Evolutionary conservation across 2,329 filamentous ascomycete species (phyloP).

Genomic region (Xylaria sp.): DNA sequence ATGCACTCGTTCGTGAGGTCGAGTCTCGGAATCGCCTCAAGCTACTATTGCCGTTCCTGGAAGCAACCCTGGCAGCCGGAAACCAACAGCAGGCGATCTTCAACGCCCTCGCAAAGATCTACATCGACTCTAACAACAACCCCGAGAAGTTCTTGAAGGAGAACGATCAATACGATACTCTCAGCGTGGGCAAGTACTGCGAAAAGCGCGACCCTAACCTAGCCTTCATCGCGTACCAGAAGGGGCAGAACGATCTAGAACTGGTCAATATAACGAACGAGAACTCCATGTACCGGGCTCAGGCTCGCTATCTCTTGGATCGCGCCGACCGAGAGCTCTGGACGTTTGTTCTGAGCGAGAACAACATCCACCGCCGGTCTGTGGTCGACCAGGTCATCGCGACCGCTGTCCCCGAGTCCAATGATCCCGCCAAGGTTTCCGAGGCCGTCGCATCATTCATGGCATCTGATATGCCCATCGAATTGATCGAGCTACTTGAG

Average conservation of each 20-base stretch:
- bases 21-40: slow-evolving; percentile 95
- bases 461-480: slow-evolving; percentile 86
- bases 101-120: slow-evolving; percentile 98
- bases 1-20: slow-evolving; percentile 94
- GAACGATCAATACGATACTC: slow-evolving; percentile 94
- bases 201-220: slow-evolving; percentile 98
- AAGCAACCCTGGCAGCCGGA: slow-evolving; percentile 86
- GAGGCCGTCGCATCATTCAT: slow-evolving; percentile 95
- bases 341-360: slow-evolving; percentile 92
- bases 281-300: slow-evolving; percentile 99
- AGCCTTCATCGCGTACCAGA: slow-evolving; percentile 92
- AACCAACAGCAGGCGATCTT: slow-evolving; percentile 97
- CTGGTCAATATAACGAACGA: slow-evolving; percentile 98
- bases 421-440: slow-evolving; percentile 92
- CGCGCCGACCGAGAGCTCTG: slow-evolving; percentile 91
- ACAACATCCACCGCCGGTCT: slow-evolving; percentile 94
- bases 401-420: slow-evolving; percentile 92
- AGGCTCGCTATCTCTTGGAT: slow-evolving; percentile 93
- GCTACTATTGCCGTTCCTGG: slow-evolving; percentile 93
- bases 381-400: slow-evolving; percentile 96
- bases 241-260: slow-evolving; percentile 97
- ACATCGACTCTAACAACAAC: slow-evolving; percentile 98
- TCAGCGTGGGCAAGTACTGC: slow-evolving; percentile 95
- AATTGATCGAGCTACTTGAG: slow-evolving; percentile 96
- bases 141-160: slow-evolving; percentile 97